Percentiles rank a stretch among this genome's conserved stretches.
Evolutionary conservation across 1,284 basidiomycete species (phyloP).

Genomic region (Ustilago lituana): DNA sequence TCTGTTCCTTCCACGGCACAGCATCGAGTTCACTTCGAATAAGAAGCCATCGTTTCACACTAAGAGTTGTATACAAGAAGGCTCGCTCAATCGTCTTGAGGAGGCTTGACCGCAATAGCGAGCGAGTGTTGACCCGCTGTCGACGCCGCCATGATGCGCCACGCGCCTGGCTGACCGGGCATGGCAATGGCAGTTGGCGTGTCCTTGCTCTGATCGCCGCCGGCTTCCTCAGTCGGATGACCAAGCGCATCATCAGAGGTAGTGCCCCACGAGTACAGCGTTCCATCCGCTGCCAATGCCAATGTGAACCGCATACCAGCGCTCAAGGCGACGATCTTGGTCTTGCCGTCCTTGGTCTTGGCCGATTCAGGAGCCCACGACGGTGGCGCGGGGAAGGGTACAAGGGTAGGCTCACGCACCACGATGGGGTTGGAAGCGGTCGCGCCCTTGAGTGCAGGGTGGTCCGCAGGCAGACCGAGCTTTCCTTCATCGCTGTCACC

Average conservation of each 20-base stretch:
- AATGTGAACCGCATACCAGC: slow-evolving; percentile 84
- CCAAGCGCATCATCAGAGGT: slow-evolving; percentile 73
- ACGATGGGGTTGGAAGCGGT: slow-evolving; percentile 37
- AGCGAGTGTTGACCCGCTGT: slow-evolving; percentile 71
- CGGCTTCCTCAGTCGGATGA: slow-evolving; percentile 59
- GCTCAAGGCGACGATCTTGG: slow-evolving; percentile 79
- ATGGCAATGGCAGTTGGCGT: slow-evolving; percentile 75
- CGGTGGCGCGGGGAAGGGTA: slow-evolving; percentile 68
- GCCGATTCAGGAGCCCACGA: slow-evolving; percentile 56
- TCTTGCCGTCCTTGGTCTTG: slow-evolving; percentile 68
- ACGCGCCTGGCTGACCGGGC: slow-evolving; percentile 69
- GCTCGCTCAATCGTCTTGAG: slow-evolving; percentile 41
- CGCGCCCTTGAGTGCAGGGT: slow-evolving; percentile 37
- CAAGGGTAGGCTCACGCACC: slow-evolving; percentile 55
- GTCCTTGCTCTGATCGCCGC: slow-evolving; percentile 70
- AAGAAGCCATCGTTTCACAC: not conserved
- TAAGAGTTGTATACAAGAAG: not conserved
- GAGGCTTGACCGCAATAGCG: slow-evolving; percentile 64
- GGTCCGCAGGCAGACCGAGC: slow-evolving; percentile 49
- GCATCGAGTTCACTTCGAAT: too few relatives aligned
- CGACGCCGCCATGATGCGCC: slow-evolving; percentile 68
- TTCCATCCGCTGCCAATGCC: slow-evolving; percentile 80
- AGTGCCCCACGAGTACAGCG: slow-evolving; percentile 86
- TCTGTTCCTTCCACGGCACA: too few relatives aligned
- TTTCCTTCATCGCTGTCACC: slow-evolving; percentile 62